Base-by-base conservation (phyloP, 495 filamentous ascomycete genomes). In the Amphirosellinia nigrospora region DNA sequence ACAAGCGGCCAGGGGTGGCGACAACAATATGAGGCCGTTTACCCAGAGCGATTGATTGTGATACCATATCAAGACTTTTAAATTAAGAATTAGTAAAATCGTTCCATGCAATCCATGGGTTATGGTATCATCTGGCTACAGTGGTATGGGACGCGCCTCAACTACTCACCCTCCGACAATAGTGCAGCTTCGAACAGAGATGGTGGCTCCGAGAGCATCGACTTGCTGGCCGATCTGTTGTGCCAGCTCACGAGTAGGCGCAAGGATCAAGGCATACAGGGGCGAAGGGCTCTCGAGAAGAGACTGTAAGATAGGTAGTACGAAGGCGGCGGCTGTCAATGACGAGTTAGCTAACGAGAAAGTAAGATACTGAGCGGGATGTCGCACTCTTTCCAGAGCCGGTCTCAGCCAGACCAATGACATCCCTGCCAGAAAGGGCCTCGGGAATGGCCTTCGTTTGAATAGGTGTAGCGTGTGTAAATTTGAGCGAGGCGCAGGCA, bases 351-450 rank as follows among this genome's bases (percentile, higher is more conserved):
- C 11, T 15, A 36, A 48, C 8, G 16, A 41, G 6, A 39, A 28
- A 38, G 21, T 19, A 9, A 43, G 21, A 41, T 19, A 34, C 21
- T 28, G 0, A 91, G 28, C 19, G n/a, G 48, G 38, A 45, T 30
- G 10, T 26, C 68, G 28, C 55, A 70, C 68, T 98, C 81, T 99
- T 99, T 78, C 96, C 96, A 77, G 88, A 91, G 72, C 96, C 96
- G 0, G 96, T 99, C 79, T 99, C 94, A 36, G 96, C 94, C 28
- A 98, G 85, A 41, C 94, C 96, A 71, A 99, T 97, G 34, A 98
- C 82, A 80, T 98, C 96, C 71, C 93, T 86, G 30, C 91, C 90
- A 71, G 90, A 81, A 11, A 98, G 84, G 46, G 95, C 94, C 19
- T 93, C 79, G 0, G 96, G 96, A 71, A 96, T 94, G 1, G 92